These are phyloP conservation scores for Chamaecrista fasciculata DNA, from an alignment of 306 rosid species.

Conservation along the genomic window DNA sequence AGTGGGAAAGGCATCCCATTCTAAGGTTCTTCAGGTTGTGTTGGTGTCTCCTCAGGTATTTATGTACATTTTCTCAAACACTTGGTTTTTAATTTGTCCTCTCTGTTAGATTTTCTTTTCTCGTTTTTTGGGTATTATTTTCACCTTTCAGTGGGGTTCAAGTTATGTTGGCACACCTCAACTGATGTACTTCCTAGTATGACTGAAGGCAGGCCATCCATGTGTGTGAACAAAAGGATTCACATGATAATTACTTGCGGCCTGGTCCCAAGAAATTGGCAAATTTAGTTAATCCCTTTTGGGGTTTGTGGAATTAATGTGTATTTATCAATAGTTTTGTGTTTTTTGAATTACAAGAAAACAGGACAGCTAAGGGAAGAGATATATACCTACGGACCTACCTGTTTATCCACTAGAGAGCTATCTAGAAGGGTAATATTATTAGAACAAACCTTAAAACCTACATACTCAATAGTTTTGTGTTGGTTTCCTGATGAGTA, in stretches of 20 bases:
- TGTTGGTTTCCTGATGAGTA: too few relatives aligned
- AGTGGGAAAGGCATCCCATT: conserved; percentile 34
- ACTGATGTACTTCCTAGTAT: neutral
- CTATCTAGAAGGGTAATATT: too few relatives aligned
- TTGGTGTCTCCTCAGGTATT: conserved; percentile 88
- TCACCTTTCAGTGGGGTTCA: too few relatives aligned
- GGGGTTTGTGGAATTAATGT: neutral
- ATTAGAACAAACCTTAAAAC: too few relatives aligned
- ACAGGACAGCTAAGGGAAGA: too few relatives aligned
- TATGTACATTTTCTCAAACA: neutral
- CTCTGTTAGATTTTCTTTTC: neutral
- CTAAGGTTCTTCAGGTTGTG: conserved; percentile 78
- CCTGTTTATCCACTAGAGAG: too few relatives aligned
- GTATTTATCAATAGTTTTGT: neutral
- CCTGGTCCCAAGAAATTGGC: neutral
- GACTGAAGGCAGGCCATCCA: neutral
- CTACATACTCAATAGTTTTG: too few relatives aligned
- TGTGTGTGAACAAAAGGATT: neutral
- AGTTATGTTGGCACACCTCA: neutral
- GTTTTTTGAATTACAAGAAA: too few relatives aligned
- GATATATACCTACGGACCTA: too few relatives aligned
- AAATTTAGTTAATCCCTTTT: neutral
- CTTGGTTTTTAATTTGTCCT: neutral
- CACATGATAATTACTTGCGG: neutral
- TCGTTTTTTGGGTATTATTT: neutral